Conservation (phyloP, 2,329 filamentous ascomycete genomes). For the Fusarium piperis region DNA sequence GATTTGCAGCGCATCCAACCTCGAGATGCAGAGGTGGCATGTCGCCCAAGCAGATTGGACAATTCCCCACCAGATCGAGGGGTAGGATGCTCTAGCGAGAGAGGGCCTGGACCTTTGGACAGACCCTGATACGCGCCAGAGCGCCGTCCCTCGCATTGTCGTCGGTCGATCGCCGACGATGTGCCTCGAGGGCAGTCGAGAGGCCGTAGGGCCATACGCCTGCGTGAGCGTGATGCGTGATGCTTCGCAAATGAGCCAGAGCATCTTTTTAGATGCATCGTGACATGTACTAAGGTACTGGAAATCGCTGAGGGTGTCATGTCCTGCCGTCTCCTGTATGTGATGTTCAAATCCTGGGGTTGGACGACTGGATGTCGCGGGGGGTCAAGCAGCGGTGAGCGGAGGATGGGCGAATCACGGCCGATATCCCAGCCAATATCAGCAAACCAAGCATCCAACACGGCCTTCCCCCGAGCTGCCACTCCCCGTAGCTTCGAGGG, state of each 20-base stretch:
- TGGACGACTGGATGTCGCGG: constrained; percentile 20
- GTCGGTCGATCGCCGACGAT: constrained; percentile 24
- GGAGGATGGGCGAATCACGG: constrained; percentile 24
- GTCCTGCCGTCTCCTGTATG: constrained; percentile 23
- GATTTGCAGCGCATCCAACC: constrained; percentile 12
- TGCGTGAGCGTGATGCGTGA: constrained; percentile 3
- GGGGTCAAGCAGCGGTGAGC: constrained; percentile 41
- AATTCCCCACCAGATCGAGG: constrained; percentile 44
- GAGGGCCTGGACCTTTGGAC: constrained; percentile 2
- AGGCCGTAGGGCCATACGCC: constrained; percentile 1
- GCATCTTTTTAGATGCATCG: constrained; percentile 7
- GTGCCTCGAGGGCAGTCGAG: constrained; percentile 1
- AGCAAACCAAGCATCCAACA: constrained; percentile 29
- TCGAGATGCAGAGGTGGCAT: constrained; percentile 40
- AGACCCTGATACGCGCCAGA: constrained; percentile 15
- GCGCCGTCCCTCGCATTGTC: background rate
- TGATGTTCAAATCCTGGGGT: constrained; percentile 28
- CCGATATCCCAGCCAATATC: background rate
- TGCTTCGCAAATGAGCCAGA: constrained; percentile 12
- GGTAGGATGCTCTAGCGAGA: constrained; percentile 21
- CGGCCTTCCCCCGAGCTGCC: constrained; percentile 31
- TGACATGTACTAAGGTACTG: constrained; percentile 19
- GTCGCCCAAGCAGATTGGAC: constrained; percentile 37
- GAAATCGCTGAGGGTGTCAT: constrained; percentile 9
- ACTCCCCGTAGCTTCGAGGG: constrained; percentile 25